Base-by-base conservation (phyloP, 805 yeast genomes). In the Scheffersomyces lignosus region DNA sequence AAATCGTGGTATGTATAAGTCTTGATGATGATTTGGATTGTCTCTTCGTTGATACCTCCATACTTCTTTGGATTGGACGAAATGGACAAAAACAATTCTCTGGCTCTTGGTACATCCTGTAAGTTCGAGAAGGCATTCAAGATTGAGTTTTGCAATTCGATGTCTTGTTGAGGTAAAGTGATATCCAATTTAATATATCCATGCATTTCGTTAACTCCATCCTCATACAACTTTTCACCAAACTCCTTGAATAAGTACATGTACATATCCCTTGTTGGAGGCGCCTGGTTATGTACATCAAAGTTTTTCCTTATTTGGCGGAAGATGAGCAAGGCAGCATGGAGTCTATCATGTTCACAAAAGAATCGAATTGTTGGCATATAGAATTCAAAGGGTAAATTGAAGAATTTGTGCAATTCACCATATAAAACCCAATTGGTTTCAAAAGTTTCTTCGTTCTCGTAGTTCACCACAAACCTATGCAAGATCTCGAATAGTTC, bases 171-270 rank as follows among this genome's bases (percentile, higher is more conserved):
- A 2, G 54, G 54, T 28, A 83, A 60, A 8, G 67, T 59, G 3
- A 59, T 47, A 32, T 86, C 95, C 71, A 81, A 73, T 38, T 83
- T 80, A 52, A 82, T 61, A 31, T 74, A 71, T 37, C 78, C 73
- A 47, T 84, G 87, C 3, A 86, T 57, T 39, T 80, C 83, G 33
- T 66, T 66, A 13, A 84, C 78, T 0, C 91, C 93, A 5, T 80
- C 81, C 39, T 74, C 79, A 46, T 80, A 85, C 23, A 71, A 59
- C 35, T 64, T 62, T 33, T 70, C 68, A 1, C 88, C 85, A 60
- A 83, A 83, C 32, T 74, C 74, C 34, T 73, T 66, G 52, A 86
- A 80, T 16, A 85, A 56, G 45, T 75, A 75, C 37, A 71, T 56
- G 48, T 84, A 87, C 56, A 83, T 75, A 15, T 78, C 81, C 33